Conservation (phyloP, 768 basidiomycete species). For the Lyophyllum shimeji region DNA sequence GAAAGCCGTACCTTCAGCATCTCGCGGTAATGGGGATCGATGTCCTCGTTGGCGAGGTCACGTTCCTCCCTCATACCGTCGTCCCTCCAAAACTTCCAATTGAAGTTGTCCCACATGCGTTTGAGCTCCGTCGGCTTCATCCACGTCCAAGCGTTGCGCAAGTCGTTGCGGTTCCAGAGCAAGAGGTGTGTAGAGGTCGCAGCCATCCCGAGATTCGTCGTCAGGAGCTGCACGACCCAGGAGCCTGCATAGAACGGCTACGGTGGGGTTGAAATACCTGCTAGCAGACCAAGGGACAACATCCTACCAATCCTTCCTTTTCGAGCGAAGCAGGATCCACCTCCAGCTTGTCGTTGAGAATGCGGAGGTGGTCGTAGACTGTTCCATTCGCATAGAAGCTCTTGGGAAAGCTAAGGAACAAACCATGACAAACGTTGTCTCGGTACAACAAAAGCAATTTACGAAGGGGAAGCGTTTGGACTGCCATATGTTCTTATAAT, state of each 20-base stretch:
- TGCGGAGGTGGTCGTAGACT: constrained; percentile 43
- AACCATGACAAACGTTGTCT: constrained; percentile 17
- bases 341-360: constrained; percentile 44
- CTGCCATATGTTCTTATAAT: constrained; percentile 55
- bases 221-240: constrained; percentile 44
- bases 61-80: constrained; percentile 35
- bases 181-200: constrained; percentile 48
- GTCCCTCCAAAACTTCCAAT: constrained; percentile 43
- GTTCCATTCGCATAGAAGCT: constrained; percentile 47
- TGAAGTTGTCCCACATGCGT: constrained; percentile 31
- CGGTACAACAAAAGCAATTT: background rate
- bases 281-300: background rate
- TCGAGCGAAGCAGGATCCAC: constrained; percentile 40
- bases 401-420: constrained; percentile 46
- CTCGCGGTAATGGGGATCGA: constrained; percentile 50
- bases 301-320: constrained; percentile 37
- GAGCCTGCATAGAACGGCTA: constrained; percentile 48
- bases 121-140: constrained; percentile 33
- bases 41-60: constrained; percentile 25
- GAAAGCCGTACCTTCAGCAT: constrained; percentile 42
- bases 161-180: constrained; percentile 44
- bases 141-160: constrained; percentile 47
- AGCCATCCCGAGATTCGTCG: constrained; percentile 46
- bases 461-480: constrained; percentile 34
- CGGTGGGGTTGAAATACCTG: background rate